Evolutionary conservation across 1,284 basidiomycete genomes (phyloP), one percentile per base, ranked within the genome.

Genomic region (Malassezia caprae): DNA sequence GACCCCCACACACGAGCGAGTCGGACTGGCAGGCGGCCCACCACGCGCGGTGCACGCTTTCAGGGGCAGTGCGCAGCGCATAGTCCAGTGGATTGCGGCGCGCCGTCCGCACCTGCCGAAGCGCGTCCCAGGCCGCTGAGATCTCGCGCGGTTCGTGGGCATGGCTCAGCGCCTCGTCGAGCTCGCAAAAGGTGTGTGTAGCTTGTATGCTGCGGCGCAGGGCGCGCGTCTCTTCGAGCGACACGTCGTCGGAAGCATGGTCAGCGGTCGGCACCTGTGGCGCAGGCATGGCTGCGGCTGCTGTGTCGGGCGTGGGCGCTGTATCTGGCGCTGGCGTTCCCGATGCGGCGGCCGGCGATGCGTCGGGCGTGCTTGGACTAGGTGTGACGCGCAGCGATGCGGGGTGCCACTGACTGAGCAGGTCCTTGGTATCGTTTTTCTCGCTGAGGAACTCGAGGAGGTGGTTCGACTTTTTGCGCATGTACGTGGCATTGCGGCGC

Each of bases 361-460:
- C 35, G 11, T 42, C 52, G 4, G 42, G n/a, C 13, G 37, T 48
- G n/a, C 24, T 35, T 7, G 19, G 32, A 23, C n/a, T 8, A 19
- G 57, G n/a, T 15, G 34, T 21, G 17, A 39, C 37, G 15, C 19
- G n/a, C 8, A 39, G 19, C 37, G 60, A 37, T 21, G 57, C 48
- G 11, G 57, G 40, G 28, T 64, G 63, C 72, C 70, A 72, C 35
- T 66, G 60, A 7, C 59, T 57, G 8, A 74, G 47, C 3, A 65
- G 61, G 32, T 71, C 69, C 53, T 68, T 67, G 24, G 69, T 66
- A 24, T 93, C 89, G 68, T 84, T 85, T 60, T 84, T 83, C 75
- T 96, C 93, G 1, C 86, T 87, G 61, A 96, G 84, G 68, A 91
- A 85, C 66, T 83, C 83, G 28, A 96, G 81, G 26, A 96, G 80